Conservation (phyloP, 305 asterid species). For the Fraxinus greggii region DNA sequence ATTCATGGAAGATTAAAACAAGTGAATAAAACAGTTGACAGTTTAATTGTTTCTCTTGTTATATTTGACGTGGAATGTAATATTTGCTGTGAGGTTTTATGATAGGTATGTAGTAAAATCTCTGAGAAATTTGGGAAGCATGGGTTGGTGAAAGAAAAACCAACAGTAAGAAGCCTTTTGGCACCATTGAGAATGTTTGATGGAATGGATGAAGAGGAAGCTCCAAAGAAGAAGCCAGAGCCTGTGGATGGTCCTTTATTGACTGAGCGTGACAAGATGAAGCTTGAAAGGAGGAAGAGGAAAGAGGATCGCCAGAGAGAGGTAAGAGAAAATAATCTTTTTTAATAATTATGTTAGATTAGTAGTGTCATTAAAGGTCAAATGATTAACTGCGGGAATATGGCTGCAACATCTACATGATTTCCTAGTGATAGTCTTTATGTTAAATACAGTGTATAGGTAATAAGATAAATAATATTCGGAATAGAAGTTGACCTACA, state of each 20-base stretch:
- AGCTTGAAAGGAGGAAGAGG: constrained; percentile 92
- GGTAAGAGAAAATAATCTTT: constrained; percentile 41
- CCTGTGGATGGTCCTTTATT: constrained; percentile 92
- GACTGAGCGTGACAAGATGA: constrained; percentile 93
- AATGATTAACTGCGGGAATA: not conserved
- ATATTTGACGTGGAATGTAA: not conserved
- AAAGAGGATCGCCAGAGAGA: constrained; percentile 96
- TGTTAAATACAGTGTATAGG: not conserved
- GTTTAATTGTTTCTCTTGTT: not conserved
- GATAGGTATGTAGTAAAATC: constrained; percentile 70
- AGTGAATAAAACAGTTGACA: not conserved
- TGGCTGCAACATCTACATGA: not conserved
- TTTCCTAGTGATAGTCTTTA: not conserved
- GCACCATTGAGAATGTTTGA: constrained; percentile 96
- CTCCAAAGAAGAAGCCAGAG: constrained; percentile 83
- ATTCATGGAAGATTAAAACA: not conserved
- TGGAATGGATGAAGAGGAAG: constrained; percentile 91
- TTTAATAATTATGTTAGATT: not conserved
- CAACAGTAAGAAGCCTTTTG: constrained; percentile 84
- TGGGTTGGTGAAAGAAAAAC: constrained; percentile 78
- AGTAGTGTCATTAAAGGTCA: not conserved
- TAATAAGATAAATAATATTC: not conserved
- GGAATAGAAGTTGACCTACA: not conserved
- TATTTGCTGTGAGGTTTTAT: constrained; percentile 9
- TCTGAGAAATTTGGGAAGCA: constrained; percentile 92